Conservation (phyloP, 768 basidiomycete species). For the Pulveroboletus sp. region DNA sequence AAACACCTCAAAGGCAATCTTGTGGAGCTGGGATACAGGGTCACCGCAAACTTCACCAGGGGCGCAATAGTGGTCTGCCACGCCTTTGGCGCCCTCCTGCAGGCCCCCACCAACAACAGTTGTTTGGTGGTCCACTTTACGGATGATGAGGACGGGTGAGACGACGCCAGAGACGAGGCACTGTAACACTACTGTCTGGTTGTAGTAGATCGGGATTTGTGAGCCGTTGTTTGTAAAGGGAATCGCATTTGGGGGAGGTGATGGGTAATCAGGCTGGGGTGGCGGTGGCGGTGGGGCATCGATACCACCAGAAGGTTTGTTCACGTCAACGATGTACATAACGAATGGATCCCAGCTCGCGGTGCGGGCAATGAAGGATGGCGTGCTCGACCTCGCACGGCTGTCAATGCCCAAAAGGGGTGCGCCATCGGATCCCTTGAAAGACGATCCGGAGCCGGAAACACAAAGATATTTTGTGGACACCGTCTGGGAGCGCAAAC, state of each 20-base stretch:
- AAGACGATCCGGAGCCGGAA: constrained; percentile 86
- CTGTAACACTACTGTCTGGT: constrained; percentile 92
- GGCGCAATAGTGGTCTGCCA: constrained; percentile 76
- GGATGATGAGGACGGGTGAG: constrained; percentile 88
- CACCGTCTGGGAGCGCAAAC: constrained; percentile 91
- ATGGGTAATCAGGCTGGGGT: constrained; percentile 85
- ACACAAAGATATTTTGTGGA: constrained; percentile 96
- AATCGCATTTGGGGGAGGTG: constrained; percentile 87
- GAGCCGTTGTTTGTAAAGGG: constrained; percentile 78
- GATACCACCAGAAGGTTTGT: constrained; percentile 71
- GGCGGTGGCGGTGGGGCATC: constrained; percentile 78
- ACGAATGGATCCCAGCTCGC: constrained; percentile 94
- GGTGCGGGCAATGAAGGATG: constrained; percentile 85
- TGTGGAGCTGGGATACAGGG: constrained; percentile 92
- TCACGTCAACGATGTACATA: constrained; percentile 95
- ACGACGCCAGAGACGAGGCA: constrained; percentile 92
- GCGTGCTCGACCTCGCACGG: constrained; percentile 64
- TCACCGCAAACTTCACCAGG: constrained; percentile 89
- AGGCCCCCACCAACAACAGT: constrained; percentile 89
- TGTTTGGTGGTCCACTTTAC: constrained; percentile 88
- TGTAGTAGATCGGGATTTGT: constrained; percentile 92
- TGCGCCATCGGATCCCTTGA: constrained; percentile 90
- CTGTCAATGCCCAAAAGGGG: constrained; percentile 78
- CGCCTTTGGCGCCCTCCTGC: constrained; percentile 80
- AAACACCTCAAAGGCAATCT: constrained; percentile 90